Evolutionary conservation across 331 rosid species (phyloP).

Genomic region (Acacia concinna): DNA sequence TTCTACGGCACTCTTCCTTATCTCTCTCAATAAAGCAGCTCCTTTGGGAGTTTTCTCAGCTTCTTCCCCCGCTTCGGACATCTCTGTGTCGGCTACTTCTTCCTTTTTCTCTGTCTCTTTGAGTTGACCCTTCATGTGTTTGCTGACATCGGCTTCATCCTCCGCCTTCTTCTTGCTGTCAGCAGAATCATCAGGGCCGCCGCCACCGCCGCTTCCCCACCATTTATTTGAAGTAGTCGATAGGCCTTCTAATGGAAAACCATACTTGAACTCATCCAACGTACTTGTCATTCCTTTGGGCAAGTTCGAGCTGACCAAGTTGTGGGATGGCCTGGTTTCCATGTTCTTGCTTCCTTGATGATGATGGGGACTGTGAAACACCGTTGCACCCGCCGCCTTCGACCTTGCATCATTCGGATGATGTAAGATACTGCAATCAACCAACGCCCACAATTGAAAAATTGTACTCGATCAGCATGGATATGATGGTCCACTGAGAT

Average conservation of each 20-base stretch:
- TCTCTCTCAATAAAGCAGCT: constrained; percentile 45
- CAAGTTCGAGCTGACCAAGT: constrained; percentile 32
- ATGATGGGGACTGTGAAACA: constrained; percentile 42
- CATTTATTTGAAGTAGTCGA: constrained; percentile 70
- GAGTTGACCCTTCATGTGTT: constrained; percentile 32
- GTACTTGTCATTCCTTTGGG: constrained; percentile 49
- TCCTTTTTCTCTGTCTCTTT: constrained; percentile 17
- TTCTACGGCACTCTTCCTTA: constrained; percentile 56
- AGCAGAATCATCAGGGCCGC: constrained; percentile 32
- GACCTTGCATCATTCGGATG: constrained; percentile 43
- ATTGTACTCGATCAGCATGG: background rate
- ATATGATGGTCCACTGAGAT: background rate
- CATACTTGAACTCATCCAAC: constrained; percentile 70
- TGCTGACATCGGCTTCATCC: constrained; percentile 27
- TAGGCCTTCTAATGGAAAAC: constrained; percentile 75
- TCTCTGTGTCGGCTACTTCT: constrained; percentile 40
- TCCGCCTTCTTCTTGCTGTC: constrained; percentile 6
- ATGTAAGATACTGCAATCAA: constrained; percentile 41
- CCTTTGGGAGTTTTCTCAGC: constrained; percentile 43
- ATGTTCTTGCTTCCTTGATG: constrained; percentile 55
- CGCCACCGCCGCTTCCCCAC: constrained; percentile 69
- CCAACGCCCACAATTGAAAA: background rate
- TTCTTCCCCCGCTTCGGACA: constrained; percentile 36
- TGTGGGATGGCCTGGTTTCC: constrained; percentile 49
- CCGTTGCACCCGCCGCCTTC: constrained; percentile 49